Evolutionary conservation across 768 basidiomycete genomes (phyloP), one percentile per base, ranked within the genome.

Genomic region (Chlorophyllum brunneum): DNA sequence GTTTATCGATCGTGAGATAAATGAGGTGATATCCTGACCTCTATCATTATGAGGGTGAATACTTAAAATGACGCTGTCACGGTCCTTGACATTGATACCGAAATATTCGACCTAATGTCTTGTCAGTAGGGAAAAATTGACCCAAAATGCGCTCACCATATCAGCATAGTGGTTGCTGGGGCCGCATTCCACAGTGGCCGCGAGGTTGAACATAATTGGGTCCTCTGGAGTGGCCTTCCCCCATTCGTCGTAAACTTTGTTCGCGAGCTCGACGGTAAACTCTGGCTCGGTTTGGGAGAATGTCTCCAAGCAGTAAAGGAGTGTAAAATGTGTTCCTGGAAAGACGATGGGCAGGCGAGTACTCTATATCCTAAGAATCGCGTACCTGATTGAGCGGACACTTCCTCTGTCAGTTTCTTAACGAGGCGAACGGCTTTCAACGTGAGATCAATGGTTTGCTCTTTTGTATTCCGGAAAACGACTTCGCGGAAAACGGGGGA

Each of bases 111-210:
- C 85, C 92, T 95, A 49, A 5, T 26, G 13, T 26, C 1, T 22
- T 42, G 11, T 23, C n/a, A 7, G 26, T 9, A 6, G 10, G 10
- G 54, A 40, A 43, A 27, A 23, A 42, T 11, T 20, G 51, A 20
- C 9, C 27, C 7, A 27, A 20, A 20, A n/a, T 47, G 29, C 30
- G 9, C 78, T 56, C 57, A 85, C 94, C 80, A 92, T 90, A 66
- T 99, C 95, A 48, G 95, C 95, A 62, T 94, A 98, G 68, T 98
- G 92, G 69, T 98, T 98, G 10, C 95, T 94, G 27, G 95, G 94
- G 5, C 88, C 90, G 49, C 98, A 87, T 65, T 99, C 95, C 27
- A 99, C 95, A 0, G 95, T 99, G 2, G 94, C 89, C 20, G 95
- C 95, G 34, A 98, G 72, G 71, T 98, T 98, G 74, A 98, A 99